Evolutionary conservation across 2,329 filamentous ascomycete genomes (phyloP).

Genomic region (Leptographium radiaticola): DNA sequence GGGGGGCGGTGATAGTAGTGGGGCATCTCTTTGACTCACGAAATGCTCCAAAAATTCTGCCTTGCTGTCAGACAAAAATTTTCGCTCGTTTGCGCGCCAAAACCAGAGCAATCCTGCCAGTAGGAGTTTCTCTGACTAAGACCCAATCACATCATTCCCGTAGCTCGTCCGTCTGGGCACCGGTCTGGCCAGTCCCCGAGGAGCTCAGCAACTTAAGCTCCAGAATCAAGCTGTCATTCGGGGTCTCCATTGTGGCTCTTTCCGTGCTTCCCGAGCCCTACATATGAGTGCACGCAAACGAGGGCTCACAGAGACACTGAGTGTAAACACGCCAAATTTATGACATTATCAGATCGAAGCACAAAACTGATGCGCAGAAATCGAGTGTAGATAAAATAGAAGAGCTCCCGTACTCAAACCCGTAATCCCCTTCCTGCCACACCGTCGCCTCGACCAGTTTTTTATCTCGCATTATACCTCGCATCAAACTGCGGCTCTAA

Average conservation of each 20-base stretch:
- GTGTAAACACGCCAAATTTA: neutral
- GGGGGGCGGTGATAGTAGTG: neutral
- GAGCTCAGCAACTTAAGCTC: neutral
- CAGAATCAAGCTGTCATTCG: neutral
- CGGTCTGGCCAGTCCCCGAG: neutral
- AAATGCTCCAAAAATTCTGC: neutral
- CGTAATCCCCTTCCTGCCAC: neutral
- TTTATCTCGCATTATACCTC: neutral
- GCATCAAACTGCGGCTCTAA: neutral
- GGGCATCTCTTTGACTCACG: neutral
- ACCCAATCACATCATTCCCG: neutral
- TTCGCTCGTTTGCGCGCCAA: neutral
- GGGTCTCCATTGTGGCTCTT: too few species aligned
- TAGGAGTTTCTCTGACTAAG: slow-evolving; percentile 1
- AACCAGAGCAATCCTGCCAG: neutral
- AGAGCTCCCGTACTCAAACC: neutral
- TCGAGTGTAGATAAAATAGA: neutral
- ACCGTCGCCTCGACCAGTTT: neutral
- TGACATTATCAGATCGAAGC: neutral
- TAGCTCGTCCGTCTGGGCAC: neutral
- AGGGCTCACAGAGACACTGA: too few species aligned
- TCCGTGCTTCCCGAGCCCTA: too few species aligned
- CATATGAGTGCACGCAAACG: too few species aligned
- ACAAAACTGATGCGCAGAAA: neutral
- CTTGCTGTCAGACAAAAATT: neutral